Percentiles rank a stretch among this genome's conserved stretches.
These are phyloP conservation scores for Candida ponderosae DNA, from an alignment of 805 yeast genomes.

Conservation along the genomic window DNA sequence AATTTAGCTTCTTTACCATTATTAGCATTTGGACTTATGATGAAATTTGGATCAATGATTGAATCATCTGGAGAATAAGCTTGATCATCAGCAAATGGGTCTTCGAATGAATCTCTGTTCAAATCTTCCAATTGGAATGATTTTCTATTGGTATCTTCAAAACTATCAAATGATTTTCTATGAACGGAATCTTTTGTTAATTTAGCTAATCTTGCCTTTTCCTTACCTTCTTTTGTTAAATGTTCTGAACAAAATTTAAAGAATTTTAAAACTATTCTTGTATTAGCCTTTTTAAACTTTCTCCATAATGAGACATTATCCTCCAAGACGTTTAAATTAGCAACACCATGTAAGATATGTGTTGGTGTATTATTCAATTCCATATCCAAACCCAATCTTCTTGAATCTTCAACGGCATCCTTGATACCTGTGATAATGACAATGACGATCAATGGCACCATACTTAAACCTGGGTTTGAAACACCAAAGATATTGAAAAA, in stretches of 20 bases:
- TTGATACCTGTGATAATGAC: conserved; percentile 67
- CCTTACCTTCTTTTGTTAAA: conserved; percentile 28
- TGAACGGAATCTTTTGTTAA: conserved; percentile 18
- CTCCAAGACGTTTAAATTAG: conserved; percentile 53
- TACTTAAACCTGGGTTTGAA: conserved; percentile 64
- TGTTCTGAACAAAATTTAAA: conserved; percentile 18
- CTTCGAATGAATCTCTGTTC: conserved; percentile 10
- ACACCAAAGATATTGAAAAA: conserved; percentile 74
- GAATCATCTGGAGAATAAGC: conserved; percentile 32
- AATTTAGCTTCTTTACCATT: conserved; percentile 40
- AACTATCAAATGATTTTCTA: conserved; percentile 33
- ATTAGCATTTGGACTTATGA: conserved; percentile 43
- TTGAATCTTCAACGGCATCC: conserved; percentile 76
- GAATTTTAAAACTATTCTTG: conserved; percentile 21
- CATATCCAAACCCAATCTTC: conserved; percentile 63
- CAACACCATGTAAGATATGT: conserved; percentile 49
- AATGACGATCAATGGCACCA: conserved; percentile 75
- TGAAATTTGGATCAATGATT: conserved; percentile 49
- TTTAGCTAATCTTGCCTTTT: conserved; percentile 21
- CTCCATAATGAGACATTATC: conserved; percentile 66
- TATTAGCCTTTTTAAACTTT: conserved; percentile 49
- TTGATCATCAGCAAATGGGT: conserved; percentile 19
- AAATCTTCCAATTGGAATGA: conserved; percentile 21
- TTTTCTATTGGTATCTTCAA: conserved; percentile 20
- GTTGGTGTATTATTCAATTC: conserved; percentile 72